Base-by-base conservation (phyloP, 495 filamentous ascomycete genomes). In the Sordaria brevicollis region DNA sequence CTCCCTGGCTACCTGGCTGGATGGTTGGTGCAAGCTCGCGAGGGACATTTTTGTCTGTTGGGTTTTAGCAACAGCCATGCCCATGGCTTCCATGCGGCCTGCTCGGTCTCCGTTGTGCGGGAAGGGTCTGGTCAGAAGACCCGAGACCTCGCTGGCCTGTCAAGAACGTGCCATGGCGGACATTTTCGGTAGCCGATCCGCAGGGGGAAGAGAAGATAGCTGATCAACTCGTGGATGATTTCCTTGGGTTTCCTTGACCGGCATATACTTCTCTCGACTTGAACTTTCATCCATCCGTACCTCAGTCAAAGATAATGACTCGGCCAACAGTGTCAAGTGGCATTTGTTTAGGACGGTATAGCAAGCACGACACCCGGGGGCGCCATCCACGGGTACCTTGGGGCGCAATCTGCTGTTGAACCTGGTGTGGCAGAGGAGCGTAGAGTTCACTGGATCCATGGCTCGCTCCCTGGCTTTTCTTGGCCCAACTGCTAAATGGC, bases 1-100 rank as follows among this genome's bases (percentile, higher is more conserved):
- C 5, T 31, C 49, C 68, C 67, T 68, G 66, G 7, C 5, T 31
- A 37, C 68, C 67, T 68, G 66, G 49, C 49, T 3, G 49, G 49
- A 57, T 68, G 72, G 73, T 76, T 74, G 72, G 74, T 75, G 66
- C 36, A 49, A 69, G 70, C 54, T 43, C 34, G 29, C 41, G 35
- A 71, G 70, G 39, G 39, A 43, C 39, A 43, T 19, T 43, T 17
- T 43, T 43, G 39, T 57, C 49, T 31, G 49, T 31, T 57, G 49
- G 49, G 49, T 31, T 36, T 29, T 57, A 57, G 49, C 49, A 31
- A 31, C 49, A 62, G 49, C 21, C 2, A 31, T 62, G 49, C 13
- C 25, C 49, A n/a, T n/a, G n/a, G n/a, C n/a, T n/a, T n/a, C n/a
- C n/a, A 62, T 62, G 19, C 19, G 13, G 43, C 43, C 43, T 54